These are phyloP conservation scores for Paraphoma chrysanthemicola DNA, from an alignment of 2,329 filamentous ascomycete species.

Conservation along the genomic window DNA sequence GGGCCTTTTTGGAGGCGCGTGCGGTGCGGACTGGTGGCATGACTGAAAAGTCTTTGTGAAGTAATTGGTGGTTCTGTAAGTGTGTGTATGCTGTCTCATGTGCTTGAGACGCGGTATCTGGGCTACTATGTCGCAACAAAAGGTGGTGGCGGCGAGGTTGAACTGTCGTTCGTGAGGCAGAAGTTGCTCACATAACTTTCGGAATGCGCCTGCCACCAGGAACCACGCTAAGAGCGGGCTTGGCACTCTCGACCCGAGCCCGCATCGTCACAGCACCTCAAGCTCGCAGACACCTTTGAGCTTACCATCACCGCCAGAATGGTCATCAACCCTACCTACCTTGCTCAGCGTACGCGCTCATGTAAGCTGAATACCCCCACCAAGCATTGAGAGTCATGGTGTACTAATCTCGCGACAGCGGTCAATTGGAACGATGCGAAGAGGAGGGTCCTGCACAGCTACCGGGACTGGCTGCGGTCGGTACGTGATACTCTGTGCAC, in stretches of 20 bases:
- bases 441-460: conserved; percentile 83
- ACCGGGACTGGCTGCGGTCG: conserved; percentile 94
- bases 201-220: conserved; percentile 17
- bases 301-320: conserved; percentile 59
- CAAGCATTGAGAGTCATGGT: conserved; percentile 20
- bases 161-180: conserved; percentile 4
- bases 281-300: conserved; percentile 26
- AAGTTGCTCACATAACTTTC: conserved; percentile 18
- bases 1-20: conserved; percentile 77
- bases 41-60: background rate
- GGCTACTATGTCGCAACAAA: too few relatives aligned
- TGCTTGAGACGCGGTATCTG: too few relatives aligned
- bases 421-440: conserved; percentile 89
- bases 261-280: conserved; percentile 39
- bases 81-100: background rate
- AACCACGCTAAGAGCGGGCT: conserved; percentile 35
- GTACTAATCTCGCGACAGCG: conserved; percentile 62
- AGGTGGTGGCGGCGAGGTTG: background rate
- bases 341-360: conserved; percentile 67
- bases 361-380: conserved; percentile 47
- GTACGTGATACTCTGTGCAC: conserved; percentile 65
- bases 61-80: background rate
- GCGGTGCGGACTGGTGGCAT: conserved; percentile 81
- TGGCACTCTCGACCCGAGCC: conserved; percentile 40
- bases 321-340: conserved; percentile 89